A percentile compares a stretch with the other conserved stretches of the same genome.
Evolutionary conservation across 352 stramenopile genomes (phyloP).

Genomic region (Globisporangium polare): DNA sequence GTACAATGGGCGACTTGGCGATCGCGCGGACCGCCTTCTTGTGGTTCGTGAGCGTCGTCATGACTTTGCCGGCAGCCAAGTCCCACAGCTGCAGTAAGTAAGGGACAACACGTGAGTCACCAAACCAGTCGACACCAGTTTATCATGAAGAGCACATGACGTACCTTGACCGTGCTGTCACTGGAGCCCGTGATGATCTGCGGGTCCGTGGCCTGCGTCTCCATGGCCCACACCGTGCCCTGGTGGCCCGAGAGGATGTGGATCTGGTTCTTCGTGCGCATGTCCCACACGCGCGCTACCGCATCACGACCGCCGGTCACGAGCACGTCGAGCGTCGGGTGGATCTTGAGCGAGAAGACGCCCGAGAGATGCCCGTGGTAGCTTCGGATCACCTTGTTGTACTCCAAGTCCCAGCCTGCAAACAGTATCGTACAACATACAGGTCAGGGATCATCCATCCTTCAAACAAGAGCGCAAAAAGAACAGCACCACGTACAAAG

Average conservation of each 20-base stretch:
- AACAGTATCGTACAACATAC: background rate
- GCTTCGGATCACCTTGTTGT: slow-evolving; percentile 99
- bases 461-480: background rate
- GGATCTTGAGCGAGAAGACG: slow-evolving; percentile 96
- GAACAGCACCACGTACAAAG: slow-evolving; percentile 51
- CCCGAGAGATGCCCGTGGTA: slow-evolving; percentile 99
- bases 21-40: slow-evolving; percentile 97
- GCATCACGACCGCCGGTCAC: slow-evolving; percentile 95
- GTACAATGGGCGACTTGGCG: slow-evolving; percentile 80
- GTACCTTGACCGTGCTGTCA: slow-evolving; percentile 93
- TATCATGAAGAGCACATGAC: no score
- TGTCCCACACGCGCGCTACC: slow-evolving; percentile 96
- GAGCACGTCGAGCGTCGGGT: slow-evolving; percentile 98
- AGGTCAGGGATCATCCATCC: no score
- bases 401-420: slow-evolving; percentile 97
- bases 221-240: slow-evolving; percentile 93
- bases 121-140: no score
- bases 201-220: slow-evolving; percentile 96
- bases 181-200: slow-evolving; percentile 92
- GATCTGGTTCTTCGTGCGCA: slow-evolving; percentile 98
- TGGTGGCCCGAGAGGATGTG: slow-evolving; percentile 96
- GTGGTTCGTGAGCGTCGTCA: slow-evolving; percentile 99
- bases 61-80: slow-evolving; percentile 96
- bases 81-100: slow-evolving; percentile 91
- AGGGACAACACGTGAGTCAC: background rate